These are phyloP conservation scores for Apiospora koreana DNA, from an alignment of 2,329 filamentous ascomycete species.

Conservation along the genomic window DNA sequence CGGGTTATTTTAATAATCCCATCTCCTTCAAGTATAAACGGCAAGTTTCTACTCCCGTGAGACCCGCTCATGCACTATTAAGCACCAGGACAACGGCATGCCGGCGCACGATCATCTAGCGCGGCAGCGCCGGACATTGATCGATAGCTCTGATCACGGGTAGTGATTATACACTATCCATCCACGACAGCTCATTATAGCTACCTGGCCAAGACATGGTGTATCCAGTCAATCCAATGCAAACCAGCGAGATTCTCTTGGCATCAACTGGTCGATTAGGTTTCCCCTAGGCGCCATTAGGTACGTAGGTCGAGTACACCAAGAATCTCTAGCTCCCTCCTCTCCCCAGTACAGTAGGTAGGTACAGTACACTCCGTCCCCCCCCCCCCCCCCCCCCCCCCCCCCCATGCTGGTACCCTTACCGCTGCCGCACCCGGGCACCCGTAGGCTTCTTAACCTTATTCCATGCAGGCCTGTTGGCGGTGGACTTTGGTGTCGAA, in stretches of 20 bases:
- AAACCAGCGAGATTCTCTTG: background rate
- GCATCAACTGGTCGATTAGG: background rate
- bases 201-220: background rate
- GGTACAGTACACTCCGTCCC: background rate
- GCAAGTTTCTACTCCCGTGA: background rate
- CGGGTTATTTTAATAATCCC: background rate
- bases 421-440: slow-evolving; percentile 1
- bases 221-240: background rate
- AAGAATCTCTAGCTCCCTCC: background rate
- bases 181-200: background rate
- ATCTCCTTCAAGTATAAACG: background rate
- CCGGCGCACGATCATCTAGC: slow-evolving; percentile 5
- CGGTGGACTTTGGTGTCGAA: background rate
- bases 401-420: slow-evolving; percentile 3
- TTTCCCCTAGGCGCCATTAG: background rate
- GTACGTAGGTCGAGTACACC: background rate
- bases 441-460: slow-evolving; percentile 10
- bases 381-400: too few relatives aligned
- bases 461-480: slow-evolving; percentile 3
- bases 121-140: background rate
- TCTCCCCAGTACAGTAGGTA: background rate
- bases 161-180: background rate
- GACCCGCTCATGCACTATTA: slow-evolving; percentile 5
- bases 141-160: background rate
- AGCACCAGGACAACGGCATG: background rate